phyloP scores from a whole-genome alignment of 2,329 filamentous ascomycete genomes.

The Drechslerella dactyloides region DNA sequence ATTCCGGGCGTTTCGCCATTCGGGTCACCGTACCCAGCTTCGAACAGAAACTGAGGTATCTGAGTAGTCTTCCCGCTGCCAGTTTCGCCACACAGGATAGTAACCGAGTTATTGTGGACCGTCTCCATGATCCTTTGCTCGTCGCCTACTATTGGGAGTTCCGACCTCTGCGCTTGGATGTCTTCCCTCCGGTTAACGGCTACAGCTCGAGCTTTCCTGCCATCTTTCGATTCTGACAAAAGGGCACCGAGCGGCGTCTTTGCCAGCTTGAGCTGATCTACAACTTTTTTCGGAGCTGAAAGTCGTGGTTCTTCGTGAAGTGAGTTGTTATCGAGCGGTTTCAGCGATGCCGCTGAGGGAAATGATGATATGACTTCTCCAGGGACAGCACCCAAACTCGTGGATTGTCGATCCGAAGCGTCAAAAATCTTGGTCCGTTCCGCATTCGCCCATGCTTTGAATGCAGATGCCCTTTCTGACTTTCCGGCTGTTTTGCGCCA shows the following conservation, averaged over 20 bases:
- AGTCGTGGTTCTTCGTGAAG: constrained; percentile 39
- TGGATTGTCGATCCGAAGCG: constrained; percentile 62
- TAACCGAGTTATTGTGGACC: constrained; percentile 86
- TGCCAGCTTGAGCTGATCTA: constrained; percentile 22
- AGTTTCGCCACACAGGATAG: constrained; percentile 92
- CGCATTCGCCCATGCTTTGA: constrained; percentile 90
- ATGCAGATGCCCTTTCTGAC: constrained; percentile 68
- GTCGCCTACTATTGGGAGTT: constrained; percentile 88
- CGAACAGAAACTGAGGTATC: constrained; percentile 92
- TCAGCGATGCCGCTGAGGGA: constrained; percentile 56
- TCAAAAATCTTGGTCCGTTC: constrained; percentile 85
- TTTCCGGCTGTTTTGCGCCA: constrained; percentile 56
- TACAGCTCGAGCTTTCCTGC: constrained; percentile 40
- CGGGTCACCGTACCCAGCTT: constrained; percentile 84
- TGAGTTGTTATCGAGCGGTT: constrained; percentile 56
- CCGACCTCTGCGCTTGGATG: constrained; percentile 77
- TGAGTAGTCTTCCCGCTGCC: constrained; percentile 98
- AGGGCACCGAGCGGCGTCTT: constrained; percentile 26
- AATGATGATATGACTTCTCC: constrained; percentile 57
- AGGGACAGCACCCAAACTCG: constrained; percentile 56
- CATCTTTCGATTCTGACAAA: constrained; percentile 30
- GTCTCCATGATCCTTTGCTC: constrained; percentile 99
- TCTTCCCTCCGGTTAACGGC: constrained; percentile 66
- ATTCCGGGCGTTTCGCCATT: constrained; percentile 82
- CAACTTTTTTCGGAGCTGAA: constrained; percentile 10